Evolutionary conservation across 306 rosid species (phyloP).

Genomic region (Vachellia pachyceras): DNA sequence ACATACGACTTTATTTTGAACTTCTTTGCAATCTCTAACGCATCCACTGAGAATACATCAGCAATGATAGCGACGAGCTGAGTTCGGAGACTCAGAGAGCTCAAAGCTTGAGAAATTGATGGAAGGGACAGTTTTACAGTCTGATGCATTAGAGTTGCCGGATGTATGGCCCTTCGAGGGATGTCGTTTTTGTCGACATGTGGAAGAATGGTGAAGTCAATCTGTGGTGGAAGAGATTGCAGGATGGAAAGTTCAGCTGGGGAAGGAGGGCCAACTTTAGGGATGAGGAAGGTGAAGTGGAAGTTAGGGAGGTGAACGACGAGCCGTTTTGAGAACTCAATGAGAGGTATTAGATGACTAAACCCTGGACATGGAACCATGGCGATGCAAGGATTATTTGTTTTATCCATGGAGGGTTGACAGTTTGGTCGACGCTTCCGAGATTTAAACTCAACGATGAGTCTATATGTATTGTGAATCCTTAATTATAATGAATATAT

Average conservation of each 20-base stretch:
- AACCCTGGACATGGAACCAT: neutral
- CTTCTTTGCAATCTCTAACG: constrained; percentile 23
- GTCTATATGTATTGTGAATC: too few species aligned
- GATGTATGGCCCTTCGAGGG: neutral
- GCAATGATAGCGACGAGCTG: constrained; percentile 15
- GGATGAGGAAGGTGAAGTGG: neutral
- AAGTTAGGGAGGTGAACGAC: neutral
- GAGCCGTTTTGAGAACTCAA: neutral
- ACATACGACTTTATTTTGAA: constrained; percentile 35
- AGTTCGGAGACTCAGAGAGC: neutral
- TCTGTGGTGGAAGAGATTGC: constrained; percentile 35
- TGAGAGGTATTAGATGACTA: neutral
- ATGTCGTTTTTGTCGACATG: constrained; percentile 1
- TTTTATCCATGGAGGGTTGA: neutral
- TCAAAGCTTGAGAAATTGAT: constrained; percentile 21
- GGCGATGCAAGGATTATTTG: neutral
- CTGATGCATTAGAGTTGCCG: neutral
- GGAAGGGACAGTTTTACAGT: constrained; percentile 29
- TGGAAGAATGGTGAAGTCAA: constrained; percentile 30
- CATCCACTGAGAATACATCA: constrained; percentile 17
- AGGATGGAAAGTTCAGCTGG: neutral
- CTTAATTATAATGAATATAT: too few species aligned
- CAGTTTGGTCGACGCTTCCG: too few species aligned
- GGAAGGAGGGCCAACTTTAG: neutral
- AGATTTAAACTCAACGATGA: too few species aligned